These are phyloP conservation scores for Madurella fahalii DNA, from an alignment of 2,329 filamentous ascomycete species.

Conservation along the genomic window DNA sequence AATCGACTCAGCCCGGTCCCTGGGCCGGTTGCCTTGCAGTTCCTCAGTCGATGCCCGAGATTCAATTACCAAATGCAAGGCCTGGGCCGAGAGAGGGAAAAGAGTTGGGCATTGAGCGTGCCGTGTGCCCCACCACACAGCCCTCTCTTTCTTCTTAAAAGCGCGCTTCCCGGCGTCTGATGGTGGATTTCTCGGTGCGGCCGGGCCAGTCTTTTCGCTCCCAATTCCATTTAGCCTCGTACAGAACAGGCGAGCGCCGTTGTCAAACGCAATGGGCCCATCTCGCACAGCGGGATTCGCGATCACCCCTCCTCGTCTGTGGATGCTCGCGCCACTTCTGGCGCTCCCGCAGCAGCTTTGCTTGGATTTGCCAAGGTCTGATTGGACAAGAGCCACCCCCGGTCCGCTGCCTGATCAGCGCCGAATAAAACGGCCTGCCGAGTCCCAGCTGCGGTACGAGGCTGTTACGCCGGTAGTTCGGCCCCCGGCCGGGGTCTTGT, in stretches of 20 bases:
- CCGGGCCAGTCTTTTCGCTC: too few relatives aligned
- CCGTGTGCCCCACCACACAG: not conserved
- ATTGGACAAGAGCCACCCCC: not conserved
- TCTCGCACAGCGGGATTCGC: not conserved
- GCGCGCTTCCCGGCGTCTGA: not conserved
- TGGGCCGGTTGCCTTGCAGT: conserved; percentile 7
- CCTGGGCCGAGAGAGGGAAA: not conserved
- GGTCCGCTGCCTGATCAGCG: conserved; percentile 13
- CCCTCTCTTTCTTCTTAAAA: not conserved
- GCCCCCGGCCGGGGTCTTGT: not conserved
- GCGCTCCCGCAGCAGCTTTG: conserved; percentile 35
- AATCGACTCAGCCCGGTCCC: conserved; percentile 10
- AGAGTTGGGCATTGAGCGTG: not conserved
- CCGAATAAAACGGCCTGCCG: conserved; percentile 14
- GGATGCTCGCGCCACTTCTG: conserved; percentile 14
- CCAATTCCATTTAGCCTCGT: too few relatives aligned
- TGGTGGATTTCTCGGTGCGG: not conserved
- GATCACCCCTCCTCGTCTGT: not conserved
- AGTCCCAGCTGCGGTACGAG: conserved; percentile 46
- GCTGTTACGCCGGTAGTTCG: conserved; percentile 9
- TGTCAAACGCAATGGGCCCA: conserved; percentile 30
- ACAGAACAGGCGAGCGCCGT: too few relatives aligned
- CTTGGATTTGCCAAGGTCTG: conserved; percentile 15
- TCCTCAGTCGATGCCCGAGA: not conserved
- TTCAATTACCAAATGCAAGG: conserved; percentile 11